Conservation (phyloP, 108 stramenopile genomes). For the Skeletonema marinoi region DNA sequence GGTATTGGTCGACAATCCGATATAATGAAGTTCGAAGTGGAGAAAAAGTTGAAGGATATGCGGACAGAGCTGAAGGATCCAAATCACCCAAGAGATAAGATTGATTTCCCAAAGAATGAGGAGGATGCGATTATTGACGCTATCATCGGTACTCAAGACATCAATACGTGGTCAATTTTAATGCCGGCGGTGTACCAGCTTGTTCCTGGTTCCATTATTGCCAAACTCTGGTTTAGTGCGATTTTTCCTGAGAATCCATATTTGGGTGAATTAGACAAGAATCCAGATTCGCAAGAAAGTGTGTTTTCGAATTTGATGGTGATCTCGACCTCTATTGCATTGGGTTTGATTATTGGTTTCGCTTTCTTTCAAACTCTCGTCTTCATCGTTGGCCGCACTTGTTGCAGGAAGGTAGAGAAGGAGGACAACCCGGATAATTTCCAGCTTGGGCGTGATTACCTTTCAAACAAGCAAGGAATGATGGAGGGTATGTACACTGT, state of each 20-base stretch:
- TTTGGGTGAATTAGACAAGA: neutral
- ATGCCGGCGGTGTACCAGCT: constrained; percentile 64
- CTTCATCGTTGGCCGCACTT: neutral
- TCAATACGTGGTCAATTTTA: constrained; percentile 48
- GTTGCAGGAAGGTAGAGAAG: neutral
- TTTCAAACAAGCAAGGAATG: neutral
- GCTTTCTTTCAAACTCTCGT: constrained; percentile 13
- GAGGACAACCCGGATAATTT: neutral
- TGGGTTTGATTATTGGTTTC: constrained; percentile 50
- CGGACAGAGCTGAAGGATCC: constrained; percentile 28
- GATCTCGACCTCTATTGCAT: constrained; percentile 43
- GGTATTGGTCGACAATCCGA: constrained; percentile 35
- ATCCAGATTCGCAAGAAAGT: neutral
- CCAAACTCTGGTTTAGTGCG: constrained; percentile 48
- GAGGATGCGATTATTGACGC: constrained; percentile 43
- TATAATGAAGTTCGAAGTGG: constrained; percentile 9
- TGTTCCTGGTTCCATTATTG: constrained; percentile 56
- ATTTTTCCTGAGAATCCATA: constrained; percentile 30
- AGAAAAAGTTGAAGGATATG: constrained; percentile 12
- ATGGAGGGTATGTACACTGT: constrained; percentile 8
- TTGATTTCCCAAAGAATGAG: constrained; percentile 26
- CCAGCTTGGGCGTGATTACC: neutral
- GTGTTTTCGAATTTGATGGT: constrained; percentile 45
- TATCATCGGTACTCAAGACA: constrained; percentile 28
- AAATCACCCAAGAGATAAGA: constrained; percentile 8